Base-by-base conservation (phyloP, 2,329 filamentous ascomycete species). In the Colletotrichum endophyticum region DNA sequence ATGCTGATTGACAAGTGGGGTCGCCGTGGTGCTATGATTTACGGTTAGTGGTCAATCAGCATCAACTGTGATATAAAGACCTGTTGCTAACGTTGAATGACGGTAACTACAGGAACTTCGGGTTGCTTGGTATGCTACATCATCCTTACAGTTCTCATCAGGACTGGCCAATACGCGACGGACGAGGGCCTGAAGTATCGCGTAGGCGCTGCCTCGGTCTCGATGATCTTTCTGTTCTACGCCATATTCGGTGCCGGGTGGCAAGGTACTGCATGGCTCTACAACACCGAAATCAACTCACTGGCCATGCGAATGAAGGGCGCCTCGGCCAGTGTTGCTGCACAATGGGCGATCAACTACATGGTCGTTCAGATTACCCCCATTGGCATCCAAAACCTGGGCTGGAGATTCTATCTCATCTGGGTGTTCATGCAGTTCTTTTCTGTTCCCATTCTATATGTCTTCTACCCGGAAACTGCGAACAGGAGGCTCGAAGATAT, bases 341-440 rank as follows among this genome's bases (percentile, higher is more conserved):
- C 56, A 3, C 56, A 59, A 27, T 59, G 56, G 56, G 56, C 56
- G 16, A 25, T 59, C 56, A 63, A 34, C 59, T 63, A 34, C 59
- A 63, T 63, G 59, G 59, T 32, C 30, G 12, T 22, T 15, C 27
- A 63, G 59, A 34, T 63, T 15, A 34, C 59, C 59, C 27, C 28
- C 1, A 34, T 63, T n/a, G 30, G 28, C 8, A 63, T 63, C 19
- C 16, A 22, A 34, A 22, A 19, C 2, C 30, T 63, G 30, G 59
- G 27, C n/a, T 32, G 59, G 59, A 30, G 59, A 1, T 63, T 63
- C 30, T 34, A 63, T 19, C 59, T 63, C 8, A 63, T 63, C 25
- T 32, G 59, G 59, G 59, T 63, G 3, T 63, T 63, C 30, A 63
- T 63, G 27, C 59, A 30, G 30, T 63, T 36, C 59, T 32, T 63